phyloP scores from a whole-genome alignment of 148 eudicot species.

The Agrostemma githago region DNA sequence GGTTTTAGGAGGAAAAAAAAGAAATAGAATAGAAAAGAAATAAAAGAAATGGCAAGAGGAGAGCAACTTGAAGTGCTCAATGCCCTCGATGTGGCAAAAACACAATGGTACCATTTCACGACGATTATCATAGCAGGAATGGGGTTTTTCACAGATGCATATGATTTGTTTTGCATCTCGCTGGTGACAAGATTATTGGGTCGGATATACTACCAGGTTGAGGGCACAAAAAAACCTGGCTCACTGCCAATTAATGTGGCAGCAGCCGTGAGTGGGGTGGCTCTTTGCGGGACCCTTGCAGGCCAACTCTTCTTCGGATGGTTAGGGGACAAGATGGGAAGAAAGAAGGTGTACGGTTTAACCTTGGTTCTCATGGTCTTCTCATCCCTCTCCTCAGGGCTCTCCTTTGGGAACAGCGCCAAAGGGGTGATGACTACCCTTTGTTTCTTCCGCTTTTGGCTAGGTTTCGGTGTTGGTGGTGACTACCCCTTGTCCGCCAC shows the following conservation, averaged over 20 bases:
- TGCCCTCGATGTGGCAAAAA: slow-evolving; percentile 64
- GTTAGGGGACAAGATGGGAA: slow-evolving; percentile 68
- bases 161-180: slow-evolving; percentile 63
- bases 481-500: slow-evolving; percentile 76
- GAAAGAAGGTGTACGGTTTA: slow-evolving; percentile 59
- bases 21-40: background rate
- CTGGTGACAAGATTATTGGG: slow-evolving; percentile 56
- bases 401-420: slow-evolving; percentile 39
- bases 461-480: slow-evolving; percentile 72
- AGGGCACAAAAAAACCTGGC: slow-evolving; percentile 32
- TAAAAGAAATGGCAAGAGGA: slow-evolving; percentile 26
- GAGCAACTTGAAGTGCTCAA: slow-evolving; percentile 41
- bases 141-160: slow-evolving; percentile 81
- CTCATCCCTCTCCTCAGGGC: slow-evolving; percentile 50
- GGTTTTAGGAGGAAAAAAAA: background rate
- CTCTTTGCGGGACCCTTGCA: slow-evolving; percentile 52
- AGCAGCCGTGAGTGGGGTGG: slow-evolving; percentile 55
- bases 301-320: slow-evolving; percentile 72
- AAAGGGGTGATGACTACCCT: slow-evolving; percentile 62
- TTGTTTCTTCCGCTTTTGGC: slow-evolving; percentile 75
- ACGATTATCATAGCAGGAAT: slow-evolving; percentile 62
- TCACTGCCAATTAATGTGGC: slow-evolving; percentile 45
- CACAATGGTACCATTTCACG: slow-evolving; percentile 64
- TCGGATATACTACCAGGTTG: slow-evolving; percentile 46
- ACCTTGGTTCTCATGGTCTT: slow-evolving; percentile 55